Evolutionary conservation across 106 monocot species (phyloP), one percentile per base, ranked within the genome.

Genomic region (Apostasia ramifera): DNA sequence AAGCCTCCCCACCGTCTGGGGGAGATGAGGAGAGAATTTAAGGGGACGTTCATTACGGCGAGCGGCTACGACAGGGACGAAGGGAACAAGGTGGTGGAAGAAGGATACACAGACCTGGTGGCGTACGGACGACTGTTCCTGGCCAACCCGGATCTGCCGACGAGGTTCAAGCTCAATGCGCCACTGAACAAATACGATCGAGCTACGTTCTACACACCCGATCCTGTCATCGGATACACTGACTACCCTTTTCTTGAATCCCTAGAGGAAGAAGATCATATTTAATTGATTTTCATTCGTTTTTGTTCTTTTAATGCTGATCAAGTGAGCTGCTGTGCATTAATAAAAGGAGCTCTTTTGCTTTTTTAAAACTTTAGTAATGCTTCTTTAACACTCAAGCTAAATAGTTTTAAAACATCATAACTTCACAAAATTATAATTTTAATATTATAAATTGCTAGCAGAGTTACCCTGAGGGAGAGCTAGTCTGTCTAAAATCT

Each of bases 161-260:
- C n/a, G 59, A 71, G 81, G 54, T 85, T 85, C 39, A 71, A 78
- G 66, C 60, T 81, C 14, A 68, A 75, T 72, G 81, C 85, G 0
- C 78, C 71, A 0, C 63, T 85, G 15, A 85, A 85, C 68, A 63
- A 81, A 72, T 85, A 85, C 62, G 49, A 81, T 63, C 70, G 85
- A 8, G 9, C 5, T 6, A 85, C 85, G 0, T 85, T 85, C 61
- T 85, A 81, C 51, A 72, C 68, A 8, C 44, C 15, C 4, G 77
- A 85, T 75, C 71, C 85, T 2, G 66, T 81, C 57, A 50, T 85
- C 41, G 85, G 85, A 2, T 85, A 85, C 53, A 85, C 85, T 12
- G 85, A 85, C 47, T 85, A 85, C 44, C 85, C 85, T n/a, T 81
- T 81, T 49, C 78, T 85, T 56, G 66, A 61, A 5, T 55, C 61